Conservation (phyloP, 83 land plant species). For the Picea mariana region DNA sequence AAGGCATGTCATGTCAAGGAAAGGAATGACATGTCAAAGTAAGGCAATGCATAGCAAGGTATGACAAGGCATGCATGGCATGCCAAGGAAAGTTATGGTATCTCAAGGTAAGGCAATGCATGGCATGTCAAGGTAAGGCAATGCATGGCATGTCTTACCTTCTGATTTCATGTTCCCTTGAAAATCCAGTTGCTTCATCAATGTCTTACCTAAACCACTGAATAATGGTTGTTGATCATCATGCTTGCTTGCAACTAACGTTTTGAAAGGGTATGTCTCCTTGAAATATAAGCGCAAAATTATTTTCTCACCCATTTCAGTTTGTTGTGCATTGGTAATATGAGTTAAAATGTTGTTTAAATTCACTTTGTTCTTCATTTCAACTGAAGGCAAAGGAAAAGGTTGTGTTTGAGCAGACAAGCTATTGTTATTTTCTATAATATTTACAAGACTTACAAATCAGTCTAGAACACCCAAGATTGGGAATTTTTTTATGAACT, state of each 20-base stretch:
- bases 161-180: background rate
- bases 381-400: background rate
- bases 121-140: too few relatives aligned
- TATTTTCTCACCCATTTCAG: background rate
- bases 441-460: background rate
- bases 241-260: too few relatives aligned
- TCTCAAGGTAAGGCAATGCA: too few relatives aligned
- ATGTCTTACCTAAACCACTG: background rate
- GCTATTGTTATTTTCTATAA: background rate
- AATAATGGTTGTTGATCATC: background rate
- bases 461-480: background rate
- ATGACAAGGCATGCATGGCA: too few relatives aligned
- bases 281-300: background rate
- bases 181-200: background rate
- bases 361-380: constrained; percentile 2
- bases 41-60: too few relatives aligned
- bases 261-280: constrained; percentile 1
- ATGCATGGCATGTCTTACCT: too few relatives aligned
- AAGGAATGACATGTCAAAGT: too few relatives aligned
- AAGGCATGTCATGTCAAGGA: too few relatives aligned
- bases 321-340: background rate
- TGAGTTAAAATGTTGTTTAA: background rate
- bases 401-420: background rate
- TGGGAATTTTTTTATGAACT: background rate
- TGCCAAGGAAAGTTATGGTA: too few relatives aligned